Base-by-base conservation (phyloP, 306 rosid genomes). In the Biancaea sappan region DNA sequence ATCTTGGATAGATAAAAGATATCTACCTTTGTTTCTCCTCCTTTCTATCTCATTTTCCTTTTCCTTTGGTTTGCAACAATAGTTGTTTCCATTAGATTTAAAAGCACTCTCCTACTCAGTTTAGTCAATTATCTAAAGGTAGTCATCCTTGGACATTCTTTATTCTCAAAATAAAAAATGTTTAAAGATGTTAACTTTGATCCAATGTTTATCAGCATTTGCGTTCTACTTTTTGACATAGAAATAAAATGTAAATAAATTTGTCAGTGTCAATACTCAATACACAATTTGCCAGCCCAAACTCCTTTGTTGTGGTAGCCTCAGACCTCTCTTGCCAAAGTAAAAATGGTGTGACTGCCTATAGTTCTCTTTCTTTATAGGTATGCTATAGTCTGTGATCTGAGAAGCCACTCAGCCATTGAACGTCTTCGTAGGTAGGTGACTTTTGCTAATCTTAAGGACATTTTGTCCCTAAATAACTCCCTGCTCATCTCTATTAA, bases 371-470 rank as follows among this genome's bases (percentile, higher is more conserved):
- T 51, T 71, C 59, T 62, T 32, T 84, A 16, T 76, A 91, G 98
- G 79, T 94, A 94, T 87, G 94, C 92, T 21, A 73, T 94, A 18
- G 97, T 81, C 47, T 94, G 98, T 85, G 97, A 94, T 73, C 69
- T 90, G 74, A 88, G 88, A 82, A 91, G 87, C 81, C 84, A 77
- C 58, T 88, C 91, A 0, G 96, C 97, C 28, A 87, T 94, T 64
- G 98, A 94, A 53, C 94, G 98, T 40, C 93, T 94, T 69, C 94
- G 94, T 44, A 88, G 98, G 98, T 91, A 75, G 69, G 70, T 47
- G 56, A 37, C 57, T 14, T 72, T 41, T 62, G 43, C 29, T 59
- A 6, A 43, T 57, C 28, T 15, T 18, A 19, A 21, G 3, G 2
- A 29, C 12, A 29, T 56, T 65, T 6, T 31, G 2, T 22, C 25